phyloP scores from a whole-genome alignment of 2,329 filamentous ascomycete species.

The Diaporthe vaccinii region DNA sequence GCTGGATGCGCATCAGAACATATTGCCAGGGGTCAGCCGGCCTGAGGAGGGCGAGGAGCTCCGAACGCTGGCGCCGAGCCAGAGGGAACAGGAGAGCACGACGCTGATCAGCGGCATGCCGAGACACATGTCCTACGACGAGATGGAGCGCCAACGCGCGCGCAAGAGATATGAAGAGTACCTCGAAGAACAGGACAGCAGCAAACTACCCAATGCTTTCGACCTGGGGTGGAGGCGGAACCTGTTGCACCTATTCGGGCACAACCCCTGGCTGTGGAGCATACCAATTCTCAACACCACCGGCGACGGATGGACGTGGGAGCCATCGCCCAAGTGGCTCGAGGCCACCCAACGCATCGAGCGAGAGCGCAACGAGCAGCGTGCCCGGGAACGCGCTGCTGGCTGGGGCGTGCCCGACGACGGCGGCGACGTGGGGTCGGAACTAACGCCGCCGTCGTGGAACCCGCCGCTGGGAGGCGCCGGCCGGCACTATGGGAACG shows the following conservation, averaged over 20 bases:
- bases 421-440: constrained; percentile 38
- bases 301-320: constrained; percentile 96
- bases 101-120: constrained; percentile 49
- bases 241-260: constrained; percentile 84
- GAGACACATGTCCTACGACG: constrained; percentile 65
- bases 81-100: constrained; percentile 35
- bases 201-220: constrained; percentile 92
- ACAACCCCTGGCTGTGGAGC: constrained; percentile 78
- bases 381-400: constrained; percentile 73
- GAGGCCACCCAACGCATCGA: constrained; percentile 76
- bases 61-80: constrained; percentile 45
- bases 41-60: constrained; percentile 83
- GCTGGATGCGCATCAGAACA: constrained; percentile 85
- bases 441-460: constrained; percentile 44
- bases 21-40: constrained; percentile 82
- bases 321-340: constrained; percentile 84
- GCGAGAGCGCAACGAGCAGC: constrained; percentile 70
- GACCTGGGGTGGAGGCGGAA: constrained; percentile 89
- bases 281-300: constrained; percentile 87
- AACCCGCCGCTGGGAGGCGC: constrained; percentile 44
- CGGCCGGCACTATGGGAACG: constrained; percentile 51
- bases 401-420: constrained; percentile 71
- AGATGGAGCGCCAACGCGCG: constrained; percentile 68
- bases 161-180: constrained; percentile 76
- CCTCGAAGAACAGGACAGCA: constrained; percentile 89